Evolutionary conservation across 352 stramenopile species (phyloP), one percentile per base, ranked within the genome.

Genomic region (Phytophthora litchii): DNA sequence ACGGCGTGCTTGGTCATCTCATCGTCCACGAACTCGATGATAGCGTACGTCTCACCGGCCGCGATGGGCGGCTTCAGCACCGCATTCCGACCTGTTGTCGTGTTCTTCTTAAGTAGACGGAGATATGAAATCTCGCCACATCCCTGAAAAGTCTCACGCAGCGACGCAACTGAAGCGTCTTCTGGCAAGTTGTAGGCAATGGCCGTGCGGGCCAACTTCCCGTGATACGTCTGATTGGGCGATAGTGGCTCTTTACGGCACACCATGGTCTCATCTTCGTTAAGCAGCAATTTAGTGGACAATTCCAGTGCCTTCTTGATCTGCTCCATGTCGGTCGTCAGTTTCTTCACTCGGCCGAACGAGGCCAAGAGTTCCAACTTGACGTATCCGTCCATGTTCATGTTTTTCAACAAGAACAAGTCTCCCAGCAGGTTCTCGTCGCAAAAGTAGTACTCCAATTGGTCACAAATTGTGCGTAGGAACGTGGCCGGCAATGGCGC

Each of bases 1-100:
- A 95, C 86, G 10, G 86, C 86, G 75, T 95, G 86, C 74, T 95
- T 95, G 60, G 86, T 76, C 86, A 95, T 95, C 44, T 95, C 86
- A 32, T 92, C 83, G 60, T 95, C 86, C 36, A 86, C 79, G 63
- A 95, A 95, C 65, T 95, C 86, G 37, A 95, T 93, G 73, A 95
- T 95, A 37, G 86, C 86, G 61, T 94, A 95, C 48, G 86, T 95
- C 72, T 95, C 86, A 10, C 86, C 86, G 0, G 86, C 83, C 40
- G 85, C 83, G 54, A 95, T 93, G n/a, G 86, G 86, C 35, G 86
- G 86, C 68, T 95, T 95, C 25, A 95, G 64, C 59, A 95, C 86
- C 13, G 86, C 86, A 50, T 95, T 95, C n/a, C 86, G 80, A 7
- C 86, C 86, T 9, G 83, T 95, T 0, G 81, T 89, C 51, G 82